Percentiles rank a stretch among this genome's conserved stretches.
These are phyloP conservation scores for Wakefieldia striispora DNA, from an alignment of 768 basidiomycete species.

Conservation along the genomic window DNA sequence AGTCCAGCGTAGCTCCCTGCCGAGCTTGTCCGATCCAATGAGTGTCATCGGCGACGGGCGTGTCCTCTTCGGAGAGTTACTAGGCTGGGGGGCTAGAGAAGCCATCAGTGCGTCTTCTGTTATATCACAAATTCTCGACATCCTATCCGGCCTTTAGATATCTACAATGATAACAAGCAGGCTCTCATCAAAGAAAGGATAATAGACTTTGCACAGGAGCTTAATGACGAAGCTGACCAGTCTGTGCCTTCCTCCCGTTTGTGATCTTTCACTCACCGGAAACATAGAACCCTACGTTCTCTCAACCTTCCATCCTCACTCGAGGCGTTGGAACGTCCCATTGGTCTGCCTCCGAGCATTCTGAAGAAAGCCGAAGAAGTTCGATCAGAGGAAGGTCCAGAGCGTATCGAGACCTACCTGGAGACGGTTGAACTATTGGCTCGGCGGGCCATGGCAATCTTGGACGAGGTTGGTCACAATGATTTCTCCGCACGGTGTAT, in stretches of 20 bases:
- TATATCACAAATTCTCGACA: not conserved
- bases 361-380: conserved; percentile 85
- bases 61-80: conserved; percentile 70
- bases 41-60: conserved; percentile 50
- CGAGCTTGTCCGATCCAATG: conserved; percentile 57
- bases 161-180: conserved; percentile 82
- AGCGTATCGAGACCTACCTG: conserved; percentile 66
- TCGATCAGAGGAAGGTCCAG: conserved; percentile 70
- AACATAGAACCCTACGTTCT: conserved; percentile 56
- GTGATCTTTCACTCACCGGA: conserved; percentile 4
- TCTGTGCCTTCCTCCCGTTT: conserved; percentile 32
- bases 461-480: conserved; percentile 65
- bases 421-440: conserved; percentile 71
- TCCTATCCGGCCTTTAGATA: conserved; percentile 43
- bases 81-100: conserved; percentile 83
- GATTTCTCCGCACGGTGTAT: not conserved
- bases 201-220: conserved; percentile 52
- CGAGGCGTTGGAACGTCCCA: conserved; percentile 83
- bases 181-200: conserved; percentile 70
- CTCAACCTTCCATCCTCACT: conserved; percentile 83
- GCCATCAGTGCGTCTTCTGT: conserved; percentile 68
- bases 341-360: conserved; percentile 86
- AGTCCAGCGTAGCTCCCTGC: conserved; percentile 56
- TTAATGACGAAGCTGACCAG: conserved; percentile 63
- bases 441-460: conserved; percentile 52